These are phyloP conservation scores for Solanum aculeatissimum DNA, from an alignment of 305 asterid species.

Conservation along the genomic window DNA sequence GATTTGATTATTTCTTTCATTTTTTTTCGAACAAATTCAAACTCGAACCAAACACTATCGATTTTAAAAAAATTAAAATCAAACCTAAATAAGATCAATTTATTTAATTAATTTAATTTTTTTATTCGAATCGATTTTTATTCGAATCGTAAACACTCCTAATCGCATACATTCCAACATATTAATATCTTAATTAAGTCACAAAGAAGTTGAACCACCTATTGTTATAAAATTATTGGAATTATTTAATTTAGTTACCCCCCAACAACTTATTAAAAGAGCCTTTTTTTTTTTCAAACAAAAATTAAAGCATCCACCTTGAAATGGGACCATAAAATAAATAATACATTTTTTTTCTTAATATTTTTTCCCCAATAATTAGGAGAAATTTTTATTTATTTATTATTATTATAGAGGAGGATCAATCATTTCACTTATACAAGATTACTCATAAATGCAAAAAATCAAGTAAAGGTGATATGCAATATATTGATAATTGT, in stretches of 20 bases:
- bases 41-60: too few relatives aligned
- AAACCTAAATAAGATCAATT: too few relatives aligned
- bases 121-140: too few relatives aligned
- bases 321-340: background rate
- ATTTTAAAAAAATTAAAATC: too few relatives aligned
- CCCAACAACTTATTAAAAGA: background rate
- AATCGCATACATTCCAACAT: background rate
- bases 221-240: background rate
- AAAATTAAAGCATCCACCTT: background rate
- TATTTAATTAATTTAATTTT: too few relatives aligned
- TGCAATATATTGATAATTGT: background rate
- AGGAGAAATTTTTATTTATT: background rate
- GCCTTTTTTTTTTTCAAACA: background rate
- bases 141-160: accelerated
- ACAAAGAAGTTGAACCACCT: background rate
- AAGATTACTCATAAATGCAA: background rate
- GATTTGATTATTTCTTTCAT: too few relatives aligned
- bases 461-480: background rate
- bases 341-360: background rate
- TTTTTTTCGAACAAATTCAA: too few relatives aligned
- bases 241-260: background rate
- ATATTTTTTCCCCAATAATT: background rate
- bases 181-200: background rate
- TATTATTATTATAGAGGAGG: background rate
- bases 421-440: background rate